Percentiles rank a stretch among this genome's conserved stretches.
These are phyloP conservation scores for Cryphonectria parasitica DNA, from an alignment of 2,329 filamentous ascomycete species.

Conservation along the genomic window DNA sequence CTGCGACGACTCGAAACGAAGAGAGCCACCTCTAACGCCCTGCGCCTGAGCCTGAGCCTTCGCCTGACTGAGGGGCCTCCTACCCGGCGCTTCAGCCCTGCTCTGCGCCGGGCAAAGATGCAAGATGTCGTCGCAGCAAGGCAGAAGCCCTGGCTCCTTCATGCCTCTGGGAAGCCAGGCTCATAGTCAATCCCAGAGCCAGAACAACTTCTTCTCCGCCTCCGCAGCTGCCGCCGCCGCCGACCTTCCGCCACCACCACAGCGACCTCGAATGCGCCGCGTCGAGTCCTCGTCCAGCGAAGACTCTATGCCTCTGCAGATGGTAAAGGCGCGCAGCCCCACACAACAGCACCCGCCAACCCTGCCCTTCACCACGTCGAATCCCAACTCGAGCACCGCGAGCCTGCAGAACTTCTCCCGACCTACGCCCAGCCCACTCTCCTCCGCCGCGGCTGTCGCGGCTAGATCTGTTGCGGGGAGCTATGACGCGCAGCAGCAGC, in stretches of 20 bases:
- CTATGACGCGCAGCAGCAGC: slow-evolving; percentile 32
- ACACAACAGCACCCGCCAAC: slow-evolving; percentile 33
- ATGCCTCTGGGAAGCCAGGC: slow-evolving; percentile 43
- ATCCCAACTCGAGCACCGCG: slow-evolving; percentile 51
- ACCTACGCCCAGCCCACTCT: slow-evolving; percentile 45
- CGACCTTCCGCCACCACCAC: slow-evolving; percentile 30
- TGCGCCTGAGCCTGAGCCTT: background rate
- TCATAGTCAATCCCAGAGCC: slow-evolving; percentile 11
- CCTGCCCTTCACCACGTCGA: slow-evolving; percentile 47
- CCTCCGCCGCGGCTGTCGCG: slow-evolving; percentile 36
- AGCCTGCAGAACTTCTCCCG: slow-evolving; percentile 64
- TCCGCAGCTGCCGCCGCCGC: slow-evolving; percentile 41
- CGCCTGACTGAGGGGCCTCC: slow-evolving; percentile 9
- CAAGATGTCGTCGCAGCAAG: slow-evolving; percentile 50
- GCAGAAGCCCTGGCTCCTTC: slow-evolving; percentile 57
- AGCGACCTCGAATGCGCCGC: slow-evolving; percentile 45
- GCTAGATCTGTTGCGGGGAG: slow-evolving; percentile 29
- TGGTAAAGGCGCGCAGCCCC: slow-evolving; percentile 50
- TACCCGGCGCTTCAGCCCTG: slow-evolving; percentile 7
- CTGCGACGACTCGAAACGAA: slow-evolving; percentile 15
- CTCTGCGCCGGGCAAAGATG: slow-evolving; percentile 43
- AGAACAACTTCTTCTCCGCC: slow-evolving; percentile 34
- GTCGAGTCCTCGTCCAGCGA: slow-evolving; percentile 53
- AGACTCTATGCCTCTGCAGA: slow-evolving; percentile 36
- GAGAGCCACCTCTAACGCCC: slow-evolving; percentile 13